A percentile compares a stretch with the other conserved stretches of the same genome.
Evolutionary conservation across 2,329 filamentous ascomycete genomes (phyloP).

Genomic region (Lomentospora prolificans): DNA sequence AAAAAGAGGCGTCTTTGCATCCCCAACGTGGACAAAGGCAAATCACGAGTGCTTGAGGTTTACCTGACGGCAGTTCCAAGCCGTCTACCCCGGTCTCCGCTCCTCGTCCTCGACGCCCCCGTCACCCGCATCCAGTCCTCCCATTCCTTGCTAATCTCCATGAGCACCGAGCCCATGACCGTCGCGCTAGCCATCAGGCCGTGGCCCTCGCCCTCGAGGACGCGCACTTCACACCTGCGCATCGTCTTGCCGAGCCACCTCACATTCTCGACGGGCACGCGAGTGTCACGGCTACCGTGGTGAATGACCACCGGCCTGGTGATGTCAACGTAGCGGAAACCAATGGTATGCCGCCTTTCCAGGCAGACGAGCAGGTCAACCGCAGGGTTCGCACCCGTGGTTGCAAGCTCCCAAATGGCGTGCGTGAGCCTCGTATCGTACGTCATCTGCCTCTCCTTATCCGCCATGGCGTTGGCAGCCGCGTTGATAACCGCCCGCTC

Average conservation of each 20-base stretch:
- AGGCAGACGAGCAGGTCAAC: slow-evolving; percentile 88
- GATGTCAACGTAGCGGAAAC: slow-evolving; percentile 95
- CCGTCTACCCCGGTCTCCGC: background rate
- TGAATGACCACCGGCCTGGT: slow-evolving; percentile 86
- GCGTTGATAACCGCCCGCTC: slow-evolving; percentile 33
- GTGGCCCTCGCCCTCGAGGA: slow-evolving; percentile 86
- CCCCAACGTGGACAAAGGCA: background rate
- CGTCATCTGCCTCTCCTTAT: slow-evolving; percentile 60
- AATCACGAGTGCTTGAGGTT: background rate
- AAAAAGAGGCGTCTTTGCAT: background rate
- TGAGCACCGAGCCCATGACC: slow-evolving; percentile 90
- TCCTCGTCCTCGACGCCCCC: slow-evolving; percentile 17
- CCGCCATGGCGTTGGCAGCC: slow-evolving; percentile 51
- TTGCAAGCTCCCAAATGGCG: slow-evolving; percentile 89
- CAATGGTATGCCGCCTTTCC: slow-evolving; percentile 82
- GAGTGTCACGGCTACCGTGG: slow-evolving; percentile 80
- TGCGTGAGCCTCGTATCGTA: slow-evolving; percentile 85
- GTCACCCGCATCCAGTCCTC: slow-evolving; percentile 69
- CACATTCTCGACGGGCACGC: slow-evolving; percentile 91
- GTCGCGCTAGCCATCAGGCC: slow-evolving; percentile 88
- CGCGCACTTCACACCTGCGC: slow-evolving; percentile 81
- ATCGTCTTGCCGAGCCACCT: slow-evolving; percentile 91
- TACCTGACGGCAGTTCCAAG: slow-evolving; percentile 5
- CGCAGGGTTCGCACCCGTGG: slow-evolving; percentile 83
- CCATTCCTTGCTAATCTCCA: slow-evolving; percentile 92